Conservation (phyloP, 1,284 basidiomycete species). For the Peniophora sp. region DNA sequence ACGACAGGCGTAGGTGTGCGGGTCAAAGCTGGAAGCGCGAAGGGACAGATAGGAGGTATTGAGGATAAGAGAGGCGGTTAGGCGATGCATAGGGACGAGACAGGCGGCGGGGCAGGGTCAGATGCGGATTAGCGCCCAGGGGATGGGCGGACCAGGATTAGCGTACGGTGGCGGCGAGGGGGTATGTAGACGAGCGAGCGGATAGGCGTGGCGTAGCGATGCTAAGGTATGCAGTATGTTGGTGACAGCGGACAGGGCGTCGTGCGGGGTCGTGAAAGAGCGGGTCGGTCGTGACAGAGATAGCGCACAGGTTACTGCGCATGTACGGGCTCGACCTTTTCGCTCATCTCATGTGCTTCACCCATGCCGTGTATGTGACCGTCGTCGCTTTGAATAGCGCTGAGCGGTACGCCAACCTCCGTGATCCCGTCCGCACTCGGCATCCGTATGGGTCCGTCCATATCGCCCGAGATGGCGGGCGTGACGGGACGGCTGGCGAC, state of each 20-base stretch:
- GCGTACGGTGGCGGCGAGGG: too few species aligned
- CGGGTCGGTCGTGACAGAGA: neutral
- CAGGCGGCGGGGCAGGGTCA: too few species aligned
- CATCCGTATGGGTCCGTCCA: slow-evolving; percentile 16
- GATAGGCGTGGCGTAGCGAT: too few species aligned
- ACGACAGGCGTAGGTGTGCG: too few species aligned
- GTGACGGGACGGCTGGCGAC: slow-evolving; percentile 39
- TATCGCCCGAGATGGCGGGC: slow-evolving; percentile 23
- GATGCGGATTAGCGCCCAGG: too few species aligned
- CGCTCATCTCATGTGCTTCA: slow-evolving; percentile 10
- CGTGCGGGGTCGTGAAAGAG: neutral
- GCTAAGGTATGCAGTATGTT: too few species aligned
- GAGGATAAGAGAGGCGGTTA: too few species aligned
- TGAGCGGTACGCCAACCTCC: slow-evolving; percentile 9
- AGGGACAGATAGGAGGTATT: too few species aligned
- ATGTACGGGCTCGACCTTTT: slow-evolving; percentile 15
- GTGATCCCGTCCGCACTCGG: slow-evolving; percentile 16
- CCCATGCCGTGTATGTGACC: neutral
- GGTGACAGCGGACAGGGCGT: neutral
- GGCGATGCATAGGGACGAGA: too few species aligned
- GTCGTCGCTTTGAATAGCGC: neutral
- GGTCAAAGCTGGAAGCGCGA: too few species aligned
- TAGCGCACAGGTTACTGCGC: slow-evolving; percentile 1
- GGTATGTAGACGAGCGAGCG: too few species aligned
- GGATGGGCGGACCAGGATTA: too few species aligned